Conservation (phyloP, 1,139 yeast genomes). For the Starmera stellimalicola region DNA sequence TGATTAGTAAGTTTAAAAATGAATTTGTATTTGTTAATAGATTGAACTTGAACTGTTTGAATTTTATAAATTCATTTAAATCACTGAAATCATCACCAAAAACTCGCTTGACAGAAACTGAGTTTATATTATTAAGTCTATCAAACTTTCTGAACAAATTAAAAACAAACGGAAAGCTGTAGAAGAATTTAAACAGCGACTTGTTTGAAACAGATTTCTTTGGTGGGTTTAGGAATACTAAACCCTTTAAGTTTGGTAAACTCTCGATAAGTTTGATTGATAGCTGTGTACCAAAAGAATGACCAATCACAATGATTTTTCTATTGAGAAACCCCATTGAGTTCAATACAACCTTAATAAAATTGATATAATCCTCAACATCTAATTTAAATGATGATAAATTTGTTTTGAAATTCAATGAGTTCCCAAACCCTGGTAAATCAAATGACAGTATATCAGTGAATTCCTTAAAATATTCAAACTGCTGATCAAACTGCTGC, state of each 20-base stretch:
- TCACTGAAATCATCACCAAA: slow-evolving; percentile 9
- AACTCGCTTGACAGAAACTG: slow-evolving; percentile 33
- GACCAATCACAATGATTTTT: slow-evolving; percentile 41
- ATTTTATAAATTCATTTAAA: slow-evolving; percentile 9
- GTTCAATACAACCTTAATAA: slow-evolving; percentile 20
- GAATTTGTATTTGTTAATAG: slow-evolving; percentile 18
- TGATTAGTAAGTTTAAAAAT: slow-evolving; percentile 12
- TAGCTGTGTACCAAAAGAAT: slow-evolving; percentile 44
- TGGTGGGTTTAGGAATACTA: slow-evolving; percentile 46
- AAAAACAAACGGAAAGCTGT: slow-evolving; percentile 34
- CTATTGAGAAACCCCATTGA: slow-evolving; percentile 29
- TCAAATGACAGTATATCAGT: slow-evolving; percentile 49
- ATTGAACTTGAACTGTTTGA: slow-evolving; percentile 19
- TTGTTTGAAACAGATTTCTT: slow-evolving; percentile 11
- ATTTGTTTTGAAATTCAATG: background rate
- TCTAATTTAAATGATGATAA: slow-evolving; percentile 10
- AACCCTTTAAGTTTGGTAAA: slow-evolving; percentile 30
- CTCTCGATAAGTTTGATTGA: slow-evolving; percentile 8
- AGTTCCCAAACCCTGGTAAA: slow-evolving; percentile 59
- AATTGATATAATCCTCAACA: slow-evolving; percentile 10
- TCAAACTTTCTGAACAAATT: slow-evolving; percentile 43
- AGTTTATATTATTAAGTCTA: slow-evolving; percentile 41
- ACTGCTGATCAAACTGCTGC: slow-evolving; percentile 60
- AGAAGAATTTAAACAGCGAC: slow-evolving; percentile 7
- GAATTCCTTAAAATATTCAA: slow-evolving; percentile 48